phyloP scores from a whole-genome alignment of 768 basidiomycete genomes.

The Rhizopogon vinicolor region DNA sequence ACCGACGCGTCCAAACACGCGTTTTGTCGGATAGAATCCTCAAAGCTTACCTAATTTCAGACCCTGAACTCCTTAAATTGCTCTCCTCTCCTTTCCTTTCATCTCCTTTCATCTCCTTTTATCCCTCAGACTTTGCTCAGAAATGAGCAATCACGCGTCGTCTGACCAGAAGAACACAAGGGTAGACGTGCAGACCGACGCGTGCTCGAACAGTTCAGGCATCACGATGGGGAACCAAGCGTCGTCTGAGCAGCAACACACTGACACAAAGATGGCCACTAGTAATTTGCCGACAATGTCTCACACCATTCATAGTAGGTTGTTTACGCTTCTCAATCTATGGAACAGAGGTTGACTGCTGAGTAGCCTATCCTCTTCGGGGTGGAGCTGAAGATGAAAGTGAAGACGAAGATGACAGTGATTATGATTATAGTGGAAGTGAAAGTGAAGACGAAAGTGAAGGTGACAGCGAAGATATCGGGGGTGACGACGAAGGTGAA shows the following conservation, averaged over 20 bases:
- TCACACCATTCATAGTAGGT: constrained; percentile 23
- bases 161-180: constrained; percentile 40
- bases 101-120: too few species aligned
- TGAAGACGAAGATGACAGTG: constrained; percentile 16
- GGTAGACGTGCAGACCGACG: background rate
- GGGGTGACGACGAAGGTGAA: background rate
- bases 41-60: too few species aligned
- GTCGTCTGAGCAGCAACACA: constrained; percentile 33
- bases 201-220: background rate
- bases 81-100: too few species aligned
- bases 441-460: constrained; percentile 11
- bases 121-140: background rate
- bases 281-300: constrained; percentile 12
- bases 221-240: background rate
- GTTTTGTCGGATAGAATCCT: too few species aligned
- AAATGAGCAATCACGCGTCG: background rate
- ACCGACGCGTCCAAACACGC: too few species aligned
- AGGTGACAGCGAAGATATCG: constrained; percentile 9
- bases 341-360: too few species aligned
- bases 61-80: too few species aligned
- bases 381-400: constrained; percentile 34
- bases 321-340: constrained; percentile 22
- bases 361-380: too few species aligned
- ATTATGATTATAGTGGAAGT: constrained; percentile 8
- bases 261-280: constrained; percentile 30